Base-by-base conservation (phyloP, 768 basidiomycete genomes). In the Vishniacozyma victoriae region DNA sequence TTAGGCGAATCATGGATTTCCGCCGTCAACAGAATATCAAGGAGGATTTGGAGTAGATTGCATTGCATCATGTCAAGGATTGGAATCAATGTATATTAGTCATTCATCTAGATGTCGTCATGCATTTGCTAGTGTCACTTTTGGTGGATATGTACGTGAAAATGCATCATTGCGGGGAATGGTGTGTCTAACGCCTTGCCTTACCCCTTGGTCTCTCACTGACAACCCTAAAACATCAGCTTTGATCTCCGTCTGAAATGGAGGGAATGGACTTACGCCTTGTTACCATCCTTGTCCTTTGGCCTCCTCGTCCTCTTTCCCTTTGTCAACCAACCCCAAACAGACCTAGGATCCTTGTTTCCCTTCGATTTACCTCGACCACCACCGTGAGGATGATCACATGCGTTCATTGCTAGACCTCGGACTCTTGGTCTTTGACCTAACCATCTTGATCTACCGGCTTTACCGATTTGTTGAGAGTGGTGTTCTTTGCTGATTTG, bases 361-460 rank as follows among this genome's bases (percentile, higher is more conserved):
- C 87, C 88, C 78, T 99, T 97, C 52, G 86, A 87, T 73, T 93
- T 96, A 60, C 93, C 93, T 74, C 93, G 85, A 72, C 93, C 93
- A 76, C 93, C 61, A 41, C 92, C 92, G 69, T 95, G 91, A 52
- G 93, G 91, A 73, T 73, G 72, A 44, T 73, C 73, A 35, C 75
- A 90, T 82, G 88, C 85, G 72, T 95, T 96, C 91, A 93, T 93
- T 35, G 91, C 91, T 57, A 95, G 83, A 82, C 91, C 91, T 72
- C 91, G 83, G 38, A 93, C 89, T 25, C 79, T 78, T 0, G 91
- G 91, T 57, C 87, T 73, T 65, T 81, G 75, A 15, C 92, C 92
- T 16, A 96, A 73, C 88, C 89, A 92, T 29, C 92, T 78, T 35
- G 77, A 76, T 57, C 93, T 75, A 24, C 95, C 95, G 5, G 95